Evolutionary conservation across 768 basidiomycete genomes (phyloP).

Genomic region (Boletus speciosus): DNA sequence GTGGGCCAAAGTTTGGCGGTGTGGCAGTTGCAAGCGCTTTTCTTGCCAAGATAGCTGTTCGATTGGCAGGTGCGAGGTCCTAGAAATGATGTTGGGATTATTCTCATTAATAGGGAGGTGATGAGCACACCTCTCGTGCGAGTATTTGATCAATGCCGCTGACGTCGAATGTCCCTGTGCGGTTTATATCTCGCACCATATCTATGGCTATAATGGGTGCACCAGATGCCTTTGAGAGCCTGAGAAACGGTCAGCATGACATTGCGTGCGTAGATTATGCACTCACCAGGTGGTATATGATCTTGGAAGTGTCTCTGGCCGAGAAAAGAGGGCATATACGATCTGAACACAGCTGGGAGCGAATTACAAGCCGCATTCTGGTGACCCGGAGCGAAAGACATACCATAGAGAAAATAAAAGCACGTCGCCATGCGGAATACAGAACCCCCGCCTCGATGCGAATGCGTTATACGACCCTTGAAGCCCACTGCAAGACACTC

Average conservation of each 20-base stretch:
- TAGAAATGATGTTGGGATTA: conserved; percentile 16
- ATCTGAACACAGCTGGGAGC: conserved; percentile 74
- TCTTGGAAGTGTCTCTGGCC: conserved; percentile 80
- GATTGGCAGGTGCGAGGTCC: conserved; percentile 57
- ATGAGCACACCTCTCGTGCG: conserved; percentile 39
- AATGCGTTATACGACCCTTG: conserved; percentile 87
- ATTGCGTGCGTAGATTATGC: neutral
- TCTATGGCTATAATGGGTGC: conserved; percentile 55
- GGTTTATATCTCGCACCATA: conserved; percentile 61
- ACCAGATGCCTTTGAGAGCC: conserved; percentile 71
- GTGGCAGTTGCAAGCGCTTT: conserved; percentile 34
- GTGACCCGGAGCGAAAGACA: conserved; percentile 12
- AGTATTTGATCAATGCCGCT: conserved; percentile 56
- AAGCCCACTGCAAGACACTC: conserved; percentile 55
- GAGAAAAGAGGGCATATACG: conserved; percentile 69
- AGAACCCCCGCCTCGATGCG: conserved; percentile 60
- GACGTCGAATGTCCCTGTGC: conserved; percentile 53
- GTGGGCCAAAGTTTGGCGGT: conserved; percentile 43
- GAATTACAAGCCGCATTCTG: neutral
- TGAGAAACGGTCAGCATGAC: conserved; percentile 26
- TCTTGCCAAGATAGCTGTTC: conserved; percentile 43
- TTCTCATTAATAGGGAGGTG: neutral
- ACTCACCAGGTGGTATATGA: conserved; percentile 73
- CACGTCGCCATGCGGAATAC: conserved; percentile 79
- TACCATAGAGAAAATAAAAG: conserved; percentile 77